These are phyloP conservation scores for Chlorociboria aeruginascens DNA, from an alignment of 495 filamentous ascomycete species.

Conservation along the genomic window DNA sequence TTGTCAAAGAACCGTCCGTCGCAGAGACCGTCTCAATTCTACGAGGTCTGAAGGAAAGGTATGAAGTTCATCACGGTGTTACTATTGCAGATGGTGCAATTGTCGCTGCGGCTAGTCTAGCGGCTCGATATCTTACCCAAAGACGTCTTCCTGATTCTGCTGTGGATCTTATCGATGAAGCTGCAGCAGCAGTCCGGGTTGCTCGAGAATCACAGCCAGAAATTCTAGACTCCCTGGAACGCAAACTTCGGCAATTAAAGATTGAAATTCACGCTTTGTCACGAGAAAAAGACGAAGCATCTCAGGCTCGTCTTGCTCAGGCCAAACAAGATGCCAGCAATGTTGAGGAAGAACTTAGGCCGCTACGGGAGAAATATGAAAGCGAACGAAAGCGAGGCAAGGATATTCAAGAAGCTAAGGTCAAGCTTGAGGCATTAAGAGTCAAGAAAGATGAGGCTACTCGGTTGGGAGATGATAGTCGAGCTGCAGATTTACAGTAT, in stretches of 20 bases:
- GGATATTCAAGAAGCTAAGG: constrained; percentile 90
- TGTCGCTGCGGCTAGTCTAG: constrained; percentile 78
- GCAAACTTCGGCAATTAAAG: constrained; percentile 74
- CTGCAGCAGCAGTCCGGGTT: constrained; percentile 86
- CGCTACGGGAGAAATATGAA: constrained; percentile 91
- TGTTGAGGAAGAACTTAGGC: constrained; percentile 79
- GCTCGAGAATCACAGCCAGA: constrained; percentile 93
- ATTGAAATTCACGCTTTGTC: constrained; percentile 94
- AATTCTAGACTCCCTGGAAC: constrained; percentile 82
- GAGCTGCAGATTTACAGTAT: constrained; percentile 87
- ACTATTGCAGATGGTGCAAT: constrained; percentile 89
- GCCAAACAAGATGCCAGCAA: constrained; percentile 88
- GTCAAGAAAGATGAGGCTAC: constrained; percentile 89
- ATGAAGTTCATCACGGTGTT: constrained; percentile 96
- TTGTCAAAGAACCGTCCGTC: constrained; percentile 85
- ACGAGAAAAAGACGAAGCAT: constrained; percentile 89
- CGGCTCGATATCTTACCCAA: constrained; percentile 80
- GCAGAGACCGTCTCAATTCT: constrained; percentile 92
- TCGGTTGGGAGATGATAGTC: constrained; percentile 65
- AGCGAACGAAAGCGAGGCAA: constrained; percentile 76
- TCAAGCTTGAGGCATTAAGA: constrained; percentile 78
- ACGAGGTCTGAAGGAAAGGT: constrained; percentile 90
- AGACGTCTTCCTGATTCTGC: constrained; percentile 90
- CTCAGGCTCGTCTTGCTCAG: constrained; percentile 62
- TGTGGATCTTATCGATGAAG: constrained; percentile 92